Evolutionary conservation across 352 stramenopile species (phyloP), one percentile per base, ranked within the genome.

Genomic region (Elongisporangium anandrum): DNA sequence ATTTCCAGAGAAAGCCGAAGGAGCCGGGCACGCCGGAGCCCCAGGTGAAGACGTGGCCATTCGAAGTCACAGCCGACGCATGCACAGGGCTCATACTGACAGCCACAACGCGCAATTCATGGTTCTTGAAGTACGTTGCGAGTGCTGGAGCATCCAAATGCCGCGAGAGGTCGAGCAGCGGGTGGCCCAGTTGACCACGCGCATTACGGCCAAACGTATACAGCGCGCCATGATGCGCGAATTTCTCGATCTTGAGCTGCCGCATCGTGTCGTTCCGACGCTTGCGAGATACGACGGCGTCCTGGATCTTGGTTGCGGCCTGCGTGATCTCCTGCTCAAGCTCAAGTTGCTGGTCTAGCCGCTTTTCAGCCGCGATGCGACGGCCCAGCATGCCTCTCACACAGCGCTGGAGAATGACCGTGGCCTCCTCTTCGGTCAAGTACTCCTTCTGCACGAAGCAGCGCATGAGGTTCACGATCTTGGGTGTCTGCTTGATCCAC

Each of bases 401-500:
- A 52, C 77, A 87, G 0, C 80, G 75, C 59, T 90, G 83, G 41
- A 90, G 74, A 7, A 69, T 52, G 8, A 76, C 50, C 4, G 68
- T 81, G 4, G 79, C 79, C 23, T 90, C 83, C 0, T 92, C 73
- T 45, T 74, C 24, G 0, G 65, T 82, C 19, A 88, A 45, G 47
- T 77, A 89, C 58, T 90, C 80, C 26, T 67, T 72, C n/a, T 77
- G 73, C 29, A 88, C 80, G 52, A 90, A 92, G 45, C 80, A 90
- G 2, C 79, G 75, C 56, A 90, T 71, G 6, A 90, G 54, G 26
- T 84, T 90, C 0, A 87, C 75, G 53, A 90, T 73, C 67, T 92
- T 90, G 2, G 80, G 82, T 0, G 80, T 90, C n/a, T 85, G 76
- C 34, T 75, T 73, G 38, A 84, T 72, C 82, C 82, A 90, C 9